Evolutionary conservation across 768 basidiomycete species (phyloP).

Genomic region (Dentipellis fragilis): DNA sequence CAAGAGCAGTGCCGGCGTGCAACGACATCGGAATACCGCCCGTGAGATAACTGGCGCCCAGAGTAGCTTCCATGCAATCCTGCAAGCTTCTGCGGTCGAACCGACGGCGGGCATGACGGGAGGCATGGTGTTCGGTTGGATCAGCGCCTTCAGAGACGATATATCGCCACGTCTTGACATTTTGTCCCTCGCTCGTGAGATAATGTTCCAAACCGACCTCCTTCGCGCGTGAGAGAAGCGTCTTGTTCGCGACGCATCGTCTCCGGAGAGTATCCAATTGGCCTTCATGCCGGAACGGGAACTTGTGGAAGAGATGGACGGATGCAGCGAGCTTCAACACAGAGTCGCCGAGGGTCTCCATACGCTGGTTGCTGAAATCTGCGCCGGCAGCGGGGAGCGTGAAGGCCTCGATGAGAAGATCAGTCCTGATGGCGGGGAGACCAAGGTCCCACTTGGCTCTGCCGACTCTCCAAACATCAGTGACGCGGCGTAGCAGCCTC

Average conservation of each 20-base stretch:
- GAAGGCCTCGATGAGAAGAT: constrained; percentile 60
- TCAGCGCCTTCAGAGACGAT: constrained; percentile 28
- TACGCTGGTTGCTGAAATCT: constrained; percentile 70
- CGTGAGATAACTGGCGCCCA: constrained; percentile 66
- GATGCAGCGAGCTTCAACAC: constrained; percentile 71
- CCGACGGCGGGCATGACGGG: constrained; percentile 30
- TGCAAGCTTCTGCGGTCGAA: constrained; percentile 67
- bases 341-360: constrained; percentile 83
- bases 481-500: constrained; percentile 54
- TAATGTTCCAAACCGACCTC: constrained; percentile 53
- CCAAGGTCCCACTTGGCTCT: constrained; percentile 41
- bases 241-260: constrained; percentile 59
- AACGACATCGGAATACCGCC: constrained; percentile 69
- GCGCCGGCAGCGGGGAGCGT: constrained; percentile 59
- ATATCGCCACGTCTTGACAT: constrained; percentile 50
- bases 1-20: constrained; percentile 50
- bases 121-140: constrained; percentile 15
- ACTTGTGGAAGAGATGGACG: constrained; percentile 69
- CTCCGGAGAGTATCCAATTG: constrained; percentile 61
- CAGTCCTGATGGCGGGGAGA: constrained; percentile 48
- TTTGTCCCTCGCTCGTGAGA: constrained; percentile 49
- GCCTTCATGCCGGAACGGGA: constrained; percentile 73
- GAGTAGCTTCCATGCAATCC: constrained; percentile 80
- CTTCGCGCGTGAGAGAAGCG: constrained; percentile 56
- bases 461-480: constrained; percentile 51